phyloP scores from a whole-genome alignment of 371 early-diverging fungal species.

The Cokeromyces recurvatus region DNA sequence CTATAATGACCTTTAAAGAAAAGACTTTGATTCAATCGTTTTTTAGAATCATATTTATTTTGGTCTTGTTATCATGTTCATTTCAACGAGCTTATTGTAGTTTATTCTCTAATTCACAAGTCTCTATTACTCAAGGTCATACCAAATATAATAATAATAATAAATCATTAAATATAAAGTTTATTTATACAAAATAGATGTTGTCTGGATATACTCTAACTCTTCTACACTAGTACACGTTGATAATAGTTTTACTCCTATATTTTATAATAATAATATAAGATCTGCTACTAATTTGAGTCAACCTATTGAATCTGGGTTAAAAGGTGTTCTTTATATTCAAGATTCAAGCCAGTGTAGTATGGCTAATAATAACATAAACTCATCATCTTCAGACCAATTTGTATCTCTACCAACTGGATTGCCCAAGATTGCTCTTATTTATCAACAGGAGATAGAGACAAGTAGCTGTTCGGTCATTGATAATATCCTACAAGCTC shows the following conservation, averaged over 20 bases:
- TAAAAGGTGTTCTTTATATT: constrained; percentile 5
- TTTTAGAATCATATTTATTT: too few relatives aligned
- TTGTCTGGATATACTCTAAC: constrained; percentile 6
- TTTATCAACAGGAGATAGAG: not conserved
- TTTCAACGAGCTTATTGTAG: not conserved
- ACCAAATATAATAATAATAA: too few relatives aligned
- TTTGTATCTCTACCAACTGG: not conserved
- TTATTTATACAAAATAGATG: not conserved
- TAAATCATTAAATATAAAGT: too few relatives aligned
- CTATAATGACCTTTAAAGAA: too few relatives aligned
- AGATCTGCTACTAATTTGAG: not conserved
- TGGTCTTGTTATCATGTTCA: too few relatives aligned
- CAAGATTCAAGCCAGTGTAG: not conserved
- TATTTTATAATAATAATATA: constrained; percentile 1
- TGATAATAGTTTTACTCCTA: constrained; percentile 2
- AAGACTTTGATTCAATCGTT: too few relatives aligned
- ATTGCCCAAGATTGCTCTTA: not conserved
- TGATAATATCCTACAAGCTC: constrained; percentile 3
- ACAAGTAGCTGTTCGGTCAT: not conserved
- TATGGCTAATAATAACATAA: not conserved
- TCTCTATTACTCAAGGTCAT: not conserved
- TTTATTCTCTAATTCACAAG: not conserved
- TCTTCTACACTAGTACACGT: constrained; percentile 4
- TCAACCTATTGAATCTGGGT: not conserved
- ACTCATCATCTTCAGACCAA: not conserved